phyloP scores from a whole-genome alignment of 2,329 filamentous ascomycete species.

The Neonectria sp. region DNA sequence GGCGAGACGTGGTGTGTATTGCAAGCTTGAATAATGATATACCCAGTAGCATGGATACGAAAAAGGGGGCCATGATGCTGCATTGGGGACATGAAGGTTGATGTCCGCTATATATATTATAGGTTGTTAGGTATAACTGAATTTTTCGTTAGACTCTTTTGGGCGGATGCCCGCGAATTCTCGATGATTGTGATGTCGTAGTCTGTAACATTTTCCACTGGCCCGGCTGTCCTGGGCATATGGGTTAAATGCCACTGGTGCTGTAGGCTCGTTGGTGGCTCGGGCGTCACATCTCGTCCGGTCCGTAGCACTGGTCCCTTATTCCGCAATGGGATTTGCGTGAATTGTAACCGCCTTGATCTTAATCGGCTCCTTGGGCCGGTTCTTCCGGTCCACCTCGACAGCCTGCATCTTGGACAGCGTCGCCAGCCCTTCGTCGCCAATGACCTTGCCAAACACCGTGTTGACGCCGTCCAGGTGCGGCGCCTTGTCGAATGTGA shows the following conservation, averaged over 20 bases:
- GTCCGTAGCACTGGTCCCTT: conserved; percentile 57
- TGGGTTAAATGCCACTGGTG: neutral
- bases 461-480: conserved; percentile 90
- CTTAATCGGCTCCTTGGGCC: conserved; percentile 76
- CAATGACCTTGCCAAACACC: conserved; percentile 83
- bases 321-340: conserved; percentile 82
- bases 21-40: conserved; percentile 27
- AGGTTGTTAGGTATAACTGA: neutral
- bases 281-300: conserved; percentile 1
- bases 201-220: neutral
- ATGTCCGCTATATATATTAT: neutral
- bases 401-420: conserved; percentile 80
- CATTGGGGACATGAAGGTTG: neutral
- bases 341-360: conserved; percentile 83
- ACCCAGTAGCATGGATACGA: conserved; percentile 14
- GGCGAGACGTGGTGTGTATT: conserved; percentile 49
- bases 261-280: conserved; percentile 1
- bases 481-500: conserved; percentile 82
- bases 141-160: neutral
- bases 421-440: conserved; percentile 74
- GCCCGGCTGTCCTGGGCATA: too few species aligned
- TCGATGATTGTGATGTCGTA: neutral
- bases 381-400: conserved; percentile 83
- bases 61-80: conserved; percentile 12
- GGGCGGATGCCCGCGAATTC: neutral